Conservation (phyloP, 768 basidiomycete species). For the Hortiboletus campestris region DNA sequence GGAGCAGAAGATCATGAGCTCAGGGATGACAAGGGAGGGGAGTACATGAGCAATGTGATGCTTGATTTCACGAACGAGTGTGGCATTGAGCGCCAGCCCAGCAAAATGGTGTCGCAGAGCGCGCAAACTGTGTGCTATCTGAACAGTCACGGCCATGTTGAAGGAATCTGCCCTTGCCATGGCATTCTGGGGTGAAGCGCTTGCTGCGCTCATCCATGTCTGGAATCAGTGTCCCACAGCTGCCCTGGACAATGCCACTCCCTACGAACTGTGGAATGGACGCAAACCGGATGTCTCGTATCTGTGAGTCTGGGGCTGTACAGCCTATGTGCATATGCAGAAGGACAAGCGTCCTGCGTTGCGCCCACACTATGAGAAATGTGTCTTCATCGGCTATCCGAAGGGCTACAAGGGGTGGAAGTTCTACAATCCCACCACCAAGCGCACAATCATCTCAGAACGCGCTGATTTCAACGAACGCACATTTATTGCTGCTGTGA, state of each 20-base stretch:
- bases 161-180: not conserved
- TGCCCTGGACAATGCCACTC: conserved; percentile 22
- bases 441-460: too few relatives aligned
- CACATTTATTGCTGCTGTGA: too few relatives aligned
- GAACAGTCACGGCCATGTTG: not conserved
- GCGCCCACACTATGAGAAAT: too few relatives aligned
- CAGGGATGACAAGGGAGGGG: conserved; percentile 30
- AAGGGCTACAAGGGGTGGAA: too few relatives aligned
- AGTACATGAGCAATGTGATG: conserved; percentile 32
- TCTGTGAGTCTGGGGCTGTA: not conserved
- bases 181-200: conserved; percentile 13
- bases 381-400: too few relatives aligned
- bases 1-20: conserved; percentile 14
- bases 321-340: not conserved
- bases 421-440: too few relatives aligned
- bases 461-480: too few relatives aligned
- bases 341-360: too few relatives aligned
- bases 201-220: conserved; percentile 27
- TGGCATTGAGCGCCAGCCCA: conserved; percentile 21
- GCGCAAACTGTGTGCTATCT: not conserved
- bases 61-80: not conserved
- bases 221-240: not conserved
- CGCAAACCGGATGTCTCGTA: not conserved
- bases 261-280: not conserved
- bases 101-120: not conserved